A percentile compares a stretch with the other conserved stretches of the same genome.
Conservation (phyloP, 495 filamentous ascomycete species). For the Ramalina peruviana region DNA sequence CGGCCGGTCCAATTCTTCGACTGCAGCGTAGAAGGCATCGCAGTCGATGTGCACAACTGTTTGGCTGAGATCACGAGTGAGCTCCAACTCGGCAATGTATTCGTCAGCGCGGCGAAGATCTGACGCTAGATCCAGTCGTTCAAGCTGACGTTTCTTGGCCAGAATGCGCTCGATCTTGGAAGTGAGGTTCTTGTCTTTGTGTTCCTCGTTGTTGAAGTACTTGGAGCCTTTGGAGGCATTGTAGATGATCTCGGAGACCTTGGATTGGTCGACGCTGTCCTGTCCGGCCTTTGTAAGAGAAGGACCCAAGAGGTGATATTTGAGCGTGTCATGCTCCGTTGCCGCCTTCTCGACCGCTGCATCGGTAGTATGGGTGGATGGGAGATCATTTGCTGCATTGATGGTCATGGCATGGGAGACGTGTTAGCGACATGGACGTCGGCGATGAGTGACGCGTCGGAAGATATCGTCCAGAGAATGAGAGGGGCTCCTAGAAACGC, state of each 20-base stretch:
- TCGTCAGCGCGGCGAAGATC: conserved; percentile 70
- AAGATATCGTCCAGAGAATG: too few species aligned
- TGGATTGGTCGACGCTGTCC: conserved; percentile 82
- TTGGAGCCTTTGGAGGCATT: conserved; percentile 94
- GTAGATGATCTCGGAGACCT: conserved; percentile 95
- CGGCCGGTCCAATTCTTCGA: conserved; percentile 82
- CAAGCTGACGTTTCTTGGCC: conserved; percentile 59
- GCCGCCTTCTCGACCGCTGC: background rate
- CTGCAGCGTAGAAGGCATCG: conserved; percentile 94
- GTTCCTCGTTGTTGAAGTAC: conserved; percentile 88
- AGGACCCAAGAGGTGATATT: conserved; percentile 70
- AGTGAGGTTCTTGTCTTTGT: conserved; percentile 67
- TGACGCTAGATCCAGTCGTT: conserved; percentile 55
- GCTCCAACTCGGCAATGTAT: conserved; percentile 65
- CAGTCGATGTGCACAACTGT: conserved; percentile 87
- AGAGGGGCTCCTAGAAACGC: too few species aligned
- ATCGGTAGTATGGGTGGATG: background rate
- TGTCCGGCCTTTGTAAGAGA: conserved; percentile 92
- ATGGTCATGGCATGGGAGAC: too few species aligned
- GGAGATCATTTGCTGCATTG: too few species aligned
- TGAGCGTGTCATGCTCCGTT: conserved; percentile 38
- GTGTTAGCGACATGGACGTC: too few species aligned
- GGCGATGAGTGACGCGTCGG: too few species aligned
- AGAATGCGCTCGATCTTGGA: conserved; percentile 75
- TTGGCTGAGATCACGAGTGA: conserved; percentile 68